phyloP scores from a whole-genome alignment of 176 grass and related monocot genomes.

The Metroxylon sagu region DNA sequence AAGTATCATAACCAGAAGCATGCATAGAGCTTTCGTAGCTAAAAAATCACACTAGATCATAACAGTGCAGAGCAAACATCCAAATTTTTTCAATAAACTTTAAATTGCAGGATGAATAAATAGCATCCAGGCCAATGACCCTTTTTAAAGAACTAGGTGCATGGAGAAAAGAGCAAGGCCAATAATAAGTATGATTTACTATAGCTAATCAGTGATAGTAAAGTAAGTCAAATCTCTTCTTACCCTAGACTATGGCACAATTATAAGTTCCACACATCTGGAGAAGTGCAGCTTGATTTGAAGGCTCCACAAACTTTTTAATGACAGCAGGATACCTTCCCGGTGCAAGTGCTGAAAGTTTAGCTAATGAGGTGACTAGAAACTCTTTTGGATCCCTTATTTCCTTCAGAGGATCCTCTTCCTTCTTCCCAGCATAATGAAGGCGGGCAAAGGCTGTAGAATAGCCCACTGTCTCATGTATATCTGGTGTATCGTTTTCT shows the following conservation, averaged over 20 bases:
- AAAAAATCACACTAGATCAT: no score
- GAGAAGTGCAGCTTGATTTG: constrained; percentile 66
- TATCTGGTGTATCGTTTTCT: constrained; percentile 54
- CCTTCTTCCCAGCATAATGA: constrained; percentile 82
- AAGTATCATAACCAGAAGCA: no score
- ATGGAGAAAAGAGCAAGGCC: no score
- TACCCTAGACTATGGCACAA: constrained; percentile 79
- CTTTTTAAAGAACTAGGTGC: no score
- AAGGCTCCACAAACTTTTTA: constrained; percentile 59
- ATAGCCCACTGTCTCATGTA: constrained; percentile 57
- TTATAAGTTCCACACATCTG: constrained; percentile 78
- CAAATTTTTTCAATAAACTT: no score
- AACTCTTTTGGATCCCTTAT: constrained; percentile 81
- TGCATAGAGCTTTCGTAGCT: no score
- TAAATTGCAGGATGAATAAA: no score
- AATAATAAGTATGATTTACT: no score
- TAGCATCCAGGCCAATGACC: no score
- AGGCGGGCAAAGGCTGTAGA: constrained; percentile 83
- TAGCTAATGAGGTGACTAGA: constrained; percentile 58
- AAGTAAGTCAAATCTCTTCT: background rate
- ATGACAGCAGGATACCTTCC: constrained; percentile 70
- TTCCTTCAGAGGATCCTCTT: constrained; percentile 86
- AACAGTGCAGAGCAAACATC: no score
- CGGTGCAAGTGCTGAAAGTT: constrained; percentile 61
- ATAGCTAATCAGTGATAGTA: no score